Conservation (phyloP, 2,329 filamentous ascomycete species). For the Colletotrichum sp. region DNA sequence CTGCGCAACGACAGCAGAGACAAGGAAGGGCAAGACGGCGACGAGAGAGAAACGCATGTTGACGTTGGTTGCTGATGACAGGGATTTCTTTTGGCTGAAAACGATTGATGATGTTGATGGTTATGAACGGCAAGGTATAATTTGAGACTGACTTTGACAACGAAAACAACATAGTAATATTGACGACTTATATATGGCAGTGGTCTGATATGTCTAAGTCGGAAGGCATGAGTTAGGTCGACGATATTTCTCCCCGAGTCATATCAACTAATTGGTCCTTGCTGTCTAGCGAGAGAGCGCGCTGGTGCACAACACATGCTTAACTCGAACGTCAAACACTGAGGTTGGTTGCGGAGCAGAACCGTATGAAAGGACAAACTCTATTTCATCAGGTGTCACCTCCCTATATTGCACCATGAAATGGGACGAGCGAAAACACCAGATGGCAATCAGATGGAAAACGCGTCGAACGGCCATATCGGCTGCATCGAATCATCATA, state of each 20-base stretch:
- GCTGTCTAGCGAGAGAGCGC: not conserved
- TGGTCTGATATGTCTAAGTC: not conserved
- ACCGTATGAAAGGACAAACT: not conserved
- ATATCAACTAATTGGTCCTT: not conserved
- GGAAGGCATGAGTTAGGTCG: not conserved
- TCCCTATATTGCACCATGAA: not conserved
- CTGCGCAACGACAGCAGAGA: not conserved
- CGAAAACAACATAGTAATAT: not conserved
- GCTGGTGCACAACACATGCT: not conserved
- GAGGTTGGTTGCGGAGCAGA: not conserved
- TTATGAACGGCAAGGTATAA: not conserved
- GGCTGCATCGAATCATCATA: not conserved
- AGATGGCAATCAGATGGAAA: not conserved
- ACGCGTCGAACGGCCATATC: rapidly evolving
- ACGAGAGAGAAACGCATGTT: not conserved
- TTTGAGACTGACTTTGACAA: rapidly evolving
- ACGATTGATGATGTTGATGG: not conserved
- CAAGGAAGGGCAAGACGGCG: not conserved
- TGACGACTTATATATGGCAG: not conserved
- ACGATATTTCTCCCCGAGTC: not conserved
- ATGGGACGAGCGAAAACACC: not conserved
- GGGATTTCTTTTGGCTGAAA: not conserved
- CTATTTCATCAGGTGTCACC: not conserved
- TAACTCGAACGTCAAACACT: not conserved
- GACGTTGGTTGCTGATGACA: not conserved